Percentiles rank a stretch among this genome's conserved stretches.
phyloP scores from a whole-genome alignment of 768 basidiomycete genomes.

The Podaxis sp. region DNA sequence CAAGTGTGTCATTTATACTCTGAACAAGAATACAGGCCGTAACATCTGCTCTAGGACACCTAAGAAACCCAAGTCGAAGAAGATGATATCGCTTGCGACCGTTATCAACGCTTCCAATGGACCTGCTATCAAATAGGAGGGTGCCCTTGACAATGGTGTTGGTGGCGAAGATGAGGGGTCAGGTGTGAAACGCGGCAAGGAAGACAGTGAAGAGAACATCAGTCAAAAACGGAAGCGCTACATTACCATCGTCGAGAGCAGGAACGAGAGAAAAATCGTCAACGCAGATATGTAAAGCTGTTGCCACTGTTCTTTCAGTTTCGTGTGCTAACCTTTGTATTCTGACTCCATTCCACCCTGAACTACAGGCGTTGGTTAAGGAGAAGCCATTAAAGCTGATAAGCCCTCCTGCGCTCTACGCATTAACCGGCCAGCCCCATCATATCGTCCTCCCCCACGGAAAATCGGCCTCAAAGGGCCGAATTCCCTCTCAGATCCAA shows the following conservation, averaged over 20 bases:
- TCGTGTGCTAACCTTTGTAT: not conserved
- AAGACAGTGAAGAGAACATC: conserved; percentile 32
- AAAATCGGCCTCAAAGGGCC: conserved; percentile 77
- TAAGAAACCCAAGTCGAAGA: conserved; percentile 74
- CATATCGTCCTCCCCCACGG: conserved; percentile 32
- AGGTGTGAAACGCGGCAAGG: conserved; percentile 15
- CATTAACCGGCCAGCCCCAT: not conserved
- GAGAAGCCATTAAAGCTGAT: conserved; percentile 56
- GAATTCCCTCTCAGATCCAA: conserved; percentile 88
- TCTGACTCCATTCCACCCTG: conserved; percentile 69
- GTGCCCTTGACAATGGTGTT: conserved; percentile 54
- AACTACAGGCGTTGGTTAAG: conserved; percentile 61
- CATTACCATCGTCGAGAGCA: conserved; percentile 50
- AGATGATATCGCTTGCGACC: conserved; percentile 31
- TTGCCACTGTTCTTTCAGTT: not conserved
- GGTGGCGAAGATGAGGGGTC: conserved; percentile 34
- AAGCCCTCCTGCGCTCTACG: conserved; percentile 12
- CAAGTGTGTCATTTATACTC: conserved; percentile 38
- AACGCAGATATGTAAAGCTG: conserved; percentile 53
- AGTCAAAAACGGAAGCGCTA: conserved; percentile 58
- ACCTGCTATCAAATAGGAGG: conserved; percentile 27
- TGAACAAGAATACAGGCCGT: conserved; percentile 18
- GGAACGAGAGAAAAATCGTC: conserved; percentile 72
- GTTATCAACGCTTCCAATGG: conserved; percentile 15
- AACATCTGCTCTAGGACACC: conserved; percentile 40